Base-by-base conservation (phyloP, 768 basidiomycete genomes). In the Boletus pseudo-olivaceus region DNA sequence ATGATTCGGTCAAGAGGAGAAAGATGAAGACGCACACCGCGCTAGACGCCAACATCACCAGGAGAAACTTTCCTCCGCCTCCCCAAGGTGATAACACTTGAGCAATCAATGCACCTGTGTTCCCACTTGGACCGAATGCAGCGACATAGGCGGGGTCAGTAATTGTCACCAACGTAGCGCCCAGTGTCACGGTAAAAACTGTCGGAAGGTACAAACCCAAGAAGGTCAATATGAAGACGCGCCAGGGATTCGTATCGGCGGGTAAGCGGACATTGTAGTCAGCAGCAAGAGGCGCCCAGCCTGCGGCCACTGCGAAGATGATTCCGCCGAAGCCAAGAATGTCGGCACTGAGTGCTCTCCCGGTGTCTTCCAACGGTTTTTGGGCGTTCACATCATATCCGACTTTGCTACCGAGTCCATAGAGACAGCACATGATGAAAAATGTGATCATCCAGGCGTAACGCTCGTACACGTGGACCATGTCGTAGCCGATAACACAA, bases 201-300 rank as follows among this genome's bases (percentile, higher is more conserved):
- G 74, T 71, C 0, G 81, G 81, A 34, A 82, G 74, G 66, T 72
- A 78, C 9, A 82, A 57, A 1, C 81, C 81, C 37, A 76, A 76
- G 62, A 77, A 80, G 0, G 82, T 82, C 43, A 82, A 55, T 11
- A 71, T 33, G 65, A 83, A 82, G 17, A 82, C 71, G 27, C 74
- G 75, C 49, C 65, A 63, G 20, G 74, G 63, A 11, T 73, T 69
- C 4, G 76, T 79, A 49, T 77, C 60, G 2, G 58, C 74, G 0
- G 81, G 81, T 0, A 82, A 66, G 26, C 76, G 71, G 58, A 76
- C 77, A 58, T 81, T 81, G 62, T 79, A 82, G 62, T 82, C 81
- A 7, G 81, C 81, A 4, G 80, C 81, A 1, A 82, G 59, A 2
- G 78, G 75, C 0, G 78, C 75, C 81, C 78, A 80, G 61, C 81